A percentile compares a stretch with the other conserved stretches of the same genome.
Conservation (phyloP, 257 asterid genomes). For the Capsicum baccatum region DNA sequence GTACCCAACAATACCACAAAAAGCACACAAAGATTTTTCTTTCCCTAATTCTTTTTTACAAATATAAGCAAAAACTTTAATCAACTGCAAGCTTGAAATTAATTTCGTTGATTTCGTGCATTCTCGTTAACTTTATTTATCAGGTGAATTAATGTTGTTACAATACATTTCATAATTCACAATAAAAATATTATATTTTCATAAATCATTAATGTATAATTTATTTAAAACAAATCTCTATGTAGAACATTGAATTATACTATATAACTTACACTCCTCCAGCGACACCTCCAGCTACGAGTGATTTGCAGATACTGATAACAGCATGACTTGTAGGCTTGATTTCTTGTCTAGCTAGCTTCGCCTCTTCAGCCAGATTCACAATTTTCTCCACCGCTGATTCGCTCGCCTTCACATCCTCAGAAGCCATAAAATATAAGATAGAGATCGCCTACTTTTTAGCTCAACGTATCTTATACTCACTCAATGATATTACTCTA, state of each 20-base stretch:
- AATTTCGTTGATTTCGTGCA: neutral
- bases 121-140: neutral
- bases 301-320: slow-evolving; percentile 80
- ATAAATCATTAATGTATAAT: no score
- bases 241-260: neutral
- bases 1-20: neutral
- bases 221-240: no score
- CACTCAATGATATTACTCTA: neutral
- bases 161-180: neutral
- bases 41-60: neutral
- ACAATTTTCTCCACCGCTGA: slow-evolving; percentile 94
- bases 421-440: slow-evolving; percentile 69
- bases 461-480: neutral
- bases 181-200: neutral
- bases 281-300: slow-evolving; percentile 93
- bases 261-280: slow-evolving; percentile 82
- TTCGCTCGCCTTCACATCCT: slow-evolving; percentile 86
- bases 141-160: neutral
- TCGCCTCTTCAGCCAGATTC: slow-evolving; percentile 90
- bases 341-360: slow-evolving; percentile 86
- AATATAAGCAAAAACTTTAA: neutral
- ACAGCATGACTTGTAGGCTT: slow-evolving; percentile 71
- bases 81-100: neutral
- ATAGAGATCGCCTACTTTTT: slow-evolving; percentile 1
- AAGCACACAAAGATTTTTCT: neutral